Evolutionary conservation across 164 flowering plant genomes (phyloP), one percentile per base, ranked within the genome.

Genomic region (Vitis labrusca): DNA sequence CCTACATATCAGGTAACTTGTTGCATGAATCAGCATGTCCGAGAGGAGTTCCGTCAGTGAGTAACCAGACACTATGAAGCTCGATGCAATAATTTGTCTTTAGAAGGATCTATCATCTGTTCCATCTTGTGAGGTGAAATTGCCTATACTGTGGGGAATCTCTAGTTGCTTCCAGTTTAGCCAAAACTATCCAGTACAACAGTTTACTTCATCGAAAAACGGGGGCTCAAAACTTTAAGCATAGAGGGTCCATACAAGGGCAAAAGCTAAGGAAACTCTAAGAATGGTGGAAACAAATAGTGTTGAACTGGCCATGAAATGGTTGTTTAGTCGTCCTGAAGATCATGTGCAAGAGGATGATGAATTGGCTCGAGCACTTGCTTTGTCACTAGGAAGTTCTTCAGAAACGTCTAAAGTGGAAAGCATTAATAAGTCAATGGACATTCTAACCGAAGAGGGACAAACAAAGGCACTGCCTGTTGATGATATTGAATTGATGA

Each of bases 241-340:
- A 19, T 0, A 19, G 23, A 19, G 23, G 23, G 0, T 19, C 0
- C 23, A 19, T 74, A 68, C 92, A 17, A 90, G 98, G 80, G 85
- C 86, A 63, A 87, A 97, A 70, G 98, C 94, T 50, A 97, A 91
- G 78, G 98, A 92, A 77, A 93, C 98, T 23, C 72, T 94, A 66
- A 79, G 97, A 76, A 80, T 86, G 56, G 94, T 89, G 49, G 94
- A 84, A 73, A 80, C 91, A 64, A 92, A 91, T 72, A 94, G 95
- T 73, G 98, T 92, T 73, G 98, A 92, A 78, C 83, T 94, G 95
- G 97, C 98, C 32, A 91, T 91, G 97, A 97, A 94, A 73, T 94
- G 99, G 99, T 68, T 94, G 70, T 84, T 89, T 68, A 86, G 77
- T 79, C 99, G 92, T 79, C 79, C 90, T 65, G 99, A 94, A 68